Base-by-base conservation (phyloP, 2,329 filamentous ascomycete genomes). In the Neocucurbitaria cava region DNA sequence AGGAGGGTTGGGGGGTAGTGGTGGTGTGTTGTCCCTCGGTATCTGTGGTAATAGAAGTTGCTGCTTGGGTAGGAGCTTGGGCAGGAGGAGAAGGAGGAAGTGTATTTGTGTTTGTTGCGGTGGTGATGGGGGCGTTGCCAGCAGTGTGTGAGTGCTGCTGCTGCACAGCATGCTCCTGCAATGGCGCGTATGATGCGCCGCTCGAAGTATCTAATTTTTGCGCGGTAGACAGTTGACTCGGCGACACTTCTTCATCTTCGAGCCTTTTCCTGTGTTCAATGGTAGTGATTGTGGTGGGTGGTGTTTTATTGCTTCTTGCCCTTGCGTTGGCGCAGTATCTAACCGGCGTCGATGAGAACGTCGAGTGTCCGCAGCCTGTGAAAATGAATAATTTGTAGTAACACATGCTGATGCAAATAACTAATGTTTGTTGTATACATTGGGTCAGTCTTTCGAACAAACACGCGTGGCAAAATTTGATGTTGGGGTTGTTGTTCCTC, bases 331-430 rank as follows among this genome's bases (percentile, higher is more conserved):
- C 66, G 58, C 77, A 80, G 50, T 64, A 67, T 26, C 71, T 61
- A 26, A 78, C 53, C 5, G 76, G 76, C n/a, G 52, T 61, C 0
- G 64, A 55, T 33, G 72, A 69, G 52, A 72, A 71, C 17, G 64
- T 65, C 15, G 74, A 73, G 62, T 81, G 78, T 17, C 78, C 78
- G 66, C 78, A 80, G 28, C 67, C 71, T n/a, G 71, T 56, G 63
- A 77, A 80, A 53, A 80, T 74, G 62, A 69, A 73, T 31, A 77
- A 71, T 38, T 67, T 72, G 61, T 79, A 76, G 59, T 76, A 78
- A 66, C 78, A 80, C 77, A 80, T 80, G 11, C 10, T 40, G 33
- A 11, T 11, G 23, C 20, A 40, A 30, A 39, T 47, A 28, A 6
- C n/a, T n/a, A n/a, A 8, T 21, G 24, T 17, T 35, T 18, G 26